Conservation (phyloP, 176 grass and related monocot species). For the Calamus simplicifolius region DNA sequence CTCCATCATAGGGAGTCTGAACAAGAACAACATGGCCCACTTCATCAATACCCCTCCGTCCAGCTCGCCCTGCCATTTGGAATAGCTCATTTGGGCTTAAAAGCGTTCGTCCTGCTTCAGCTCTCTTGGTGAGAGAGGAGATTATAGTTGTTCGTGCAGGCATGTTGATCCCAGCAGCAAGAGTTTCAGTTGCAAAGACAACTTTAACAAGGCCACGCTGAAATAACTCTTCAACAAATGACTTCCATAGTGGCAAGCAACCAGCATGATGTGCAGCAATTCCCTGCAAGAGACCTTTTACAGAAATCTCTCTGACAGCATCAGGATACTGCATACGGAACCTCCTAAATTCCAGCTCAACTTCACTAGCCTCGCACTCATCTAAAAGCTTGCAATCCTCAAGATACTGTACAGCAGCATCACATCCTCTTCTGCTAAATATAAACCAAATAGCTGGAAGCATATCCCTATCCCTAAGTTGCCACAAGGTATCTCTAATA, state of each 20-base stretch:
- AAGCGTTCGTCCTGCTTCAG: constrained; percentile 61
- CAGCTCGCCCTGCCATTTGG: constrained; percentile 96
- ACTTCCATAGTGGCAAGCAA: constrained; percentile 97
- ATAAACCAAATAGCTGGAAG: constrained; percentile 99
- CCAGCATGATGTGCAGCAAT: constrained; percentile 97
- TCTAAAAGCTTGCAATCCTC: constrained; percentile 90
- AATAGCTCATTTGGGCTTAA: constrained; percentile 84
- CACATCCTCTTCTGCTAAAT: constrained; percentile 97
- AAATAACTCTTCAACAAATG: constrained; percentile 94
- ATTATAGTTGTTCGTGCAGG: constrained; percentile 90
- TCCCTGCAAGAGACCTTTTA: constrained; percentile 77
- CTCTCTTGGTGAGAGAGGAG: constrained; percentile 76
- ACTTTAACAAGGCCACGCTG: constrained; percentile 92
- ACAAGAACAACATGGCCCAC: constrained; percentile 83
- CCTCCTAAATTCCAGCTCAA: constrained; percentile 85
- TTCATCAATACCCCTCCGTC: constrained; percentile 94
- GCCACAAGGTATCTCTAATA: constrained; percentile 83
- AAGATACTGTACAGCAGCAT: constrained; percentile 93
- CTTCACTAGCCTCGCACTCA: constrained; percentile 81
- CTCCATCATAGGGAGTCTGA: constrained; percentile 82
- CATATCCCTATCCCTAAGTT: constrained; percentile 77
- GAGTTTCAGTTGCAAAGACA: constrained; percentile 95
- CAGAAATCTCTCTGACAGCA: constrained; percentile 70
- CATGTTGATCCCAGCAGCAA: constrained; percentile 98
- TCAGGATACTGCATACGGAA: constrained; percentile 92